Evolutionary conservation across 352 stramenopile genomes (phyloP).

Genomic region (Lagenidium sp.): DNA sequence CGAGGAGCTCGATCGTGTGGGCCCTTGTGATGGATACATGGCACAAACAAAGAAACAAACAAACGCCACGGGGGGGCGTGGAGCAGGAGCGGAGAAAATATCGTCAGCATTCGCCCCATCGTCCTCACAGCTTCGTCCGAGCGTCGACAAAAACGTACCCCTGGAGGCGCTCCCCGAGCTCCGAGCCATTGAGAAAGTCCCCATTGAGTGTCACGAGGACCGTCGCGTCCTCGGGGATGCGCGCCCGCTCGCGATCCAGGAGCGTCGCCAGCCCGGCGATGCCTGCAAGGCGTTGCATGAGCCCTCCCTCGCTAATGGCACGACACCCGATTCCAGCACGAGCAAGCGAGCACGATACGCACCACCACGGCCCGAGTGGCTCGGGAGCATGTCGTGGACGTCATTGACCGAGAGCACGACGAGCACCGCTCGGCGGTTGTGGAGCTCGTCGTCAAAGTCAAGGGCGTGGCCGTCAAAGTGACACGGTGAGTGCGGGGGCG

Average conservation of each 20-base stretch:
- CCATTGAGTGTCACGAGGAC: conserved; percentile 54
- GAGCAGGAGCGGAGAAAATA: no score
- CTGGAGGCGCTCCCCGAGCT: conserved; percentile 38
- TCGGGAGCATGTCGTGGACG: conserved; percentile 51
- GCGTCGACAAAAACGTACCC: conserved; percentile 23
- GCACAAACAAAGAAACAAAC: no score
- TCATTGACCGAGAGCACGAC: conserved; percentile 51
- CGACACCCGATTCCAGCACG: no score
- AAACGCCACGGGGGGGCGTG: no score
- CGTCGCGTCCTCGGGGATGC: conserved; percentile 21
- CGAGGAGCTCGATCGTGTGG: conserved; percentile 61
- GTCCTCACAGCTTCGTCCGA: no score
- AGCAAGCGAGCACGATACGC: background rate
- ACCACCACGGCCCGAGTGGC: conserved; percentile 33
- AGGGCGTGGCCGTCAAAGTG: background rate
- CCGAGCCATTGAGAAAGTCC: conserved; percentile 51
- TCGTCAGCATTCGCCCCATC: no score
- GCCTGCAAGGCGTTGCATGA: no score
- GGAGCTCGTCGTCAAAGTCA: background rate
- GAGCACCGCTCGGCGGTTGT: conserved; percentile 3
- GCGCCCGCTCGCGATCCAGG: conserved; percentile 23
- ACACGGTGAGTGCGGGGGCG: background rate
- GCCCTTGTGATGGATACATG: no score
- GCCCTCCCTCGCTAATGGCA: no score
- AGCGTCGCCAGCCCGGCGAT: conserved; percentile 42